phyloP scores from a whole-genome alignment of 2,329 filamentous ascomycete genomes.

The Raffaelea deltoideospora region DNA sequence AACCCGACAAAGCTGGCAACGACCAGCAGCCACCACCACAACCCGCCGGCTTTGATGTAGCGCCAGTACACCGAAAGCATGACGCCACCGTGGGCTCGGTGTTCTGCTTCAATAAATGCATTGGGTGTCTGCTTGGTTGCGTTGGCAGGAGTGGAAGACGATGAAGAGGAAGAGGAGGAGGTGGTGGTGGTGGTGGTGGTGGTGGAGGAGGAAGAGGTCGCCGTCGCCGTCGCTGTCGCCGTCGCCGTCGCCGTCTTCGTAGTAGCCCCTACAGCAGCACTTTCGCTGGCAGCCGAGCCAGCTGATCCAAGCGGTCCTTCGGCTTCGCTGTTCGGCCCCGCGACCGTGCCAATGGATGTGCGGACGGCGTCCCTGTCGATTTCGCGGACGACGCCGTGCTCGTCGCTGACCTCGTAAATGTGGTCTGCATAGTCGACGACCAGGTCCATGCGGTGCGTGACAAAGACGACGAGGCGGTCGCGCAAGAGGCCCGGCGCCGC shows the following conservation, averaged over 20 bases:
- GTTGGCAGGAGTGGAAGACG: slow-evolving; percentile 17
- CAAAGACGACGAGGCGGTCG: slow-evolving; percentile 58
- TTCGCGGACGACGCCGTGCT: slow-evolving; percentile 26
- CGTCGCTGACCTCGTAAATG: slow-evolving; percentile 53
- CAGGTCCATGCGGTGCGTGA: slow-evolving; percentile 67
- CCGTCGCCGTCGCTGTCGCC: slow-evolving; percentile 21
- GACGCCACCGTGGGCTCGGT: slow-evolving; percentile 60
- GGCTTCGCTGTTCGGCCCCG: too few species aligned
- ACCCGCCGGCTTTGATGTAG: slow-evolving; percentile 67
- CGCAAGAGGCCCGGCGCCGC: slow-evolving; percentile 20
- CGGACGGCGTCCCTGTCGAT: slow-evolving; percentile 3
- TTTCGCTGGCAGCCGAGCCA: too few species aligned
- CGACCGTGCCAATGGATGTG: too few species aligned
- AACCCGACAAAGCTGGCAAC: slow-evolving; percentile 47
- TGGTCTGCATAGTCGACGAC: slow-evolving; percentile 60
- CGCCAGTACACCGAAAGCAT: slow-evolving; percentile 65
- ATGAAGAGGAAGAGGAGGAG: slow-evolving; percentile 10
- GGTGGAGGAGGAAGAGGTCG: too few species aligned
- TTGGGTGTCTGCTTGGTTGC: slow-evolving; percentile 39
- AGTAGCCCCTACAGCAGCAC: slow-evolving; percentile 14
- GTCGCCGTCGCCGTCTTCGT: slow-evolving; percentile 14
- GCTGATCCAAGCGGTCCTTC: too few species aligned
- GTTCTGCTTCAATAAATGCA: slow-evolving; percentile 69
- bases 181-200: slow-evolving; percentile 15
- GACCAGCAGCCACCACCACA: slow-evolving; percentile 56